Percentiles rank a stretch among this genome's conserved stretches.
phyloP scores from a whole-genome alignment of 2,329 filamentous ascomycete species.

The Calonectria multiphialidica region DNA sequence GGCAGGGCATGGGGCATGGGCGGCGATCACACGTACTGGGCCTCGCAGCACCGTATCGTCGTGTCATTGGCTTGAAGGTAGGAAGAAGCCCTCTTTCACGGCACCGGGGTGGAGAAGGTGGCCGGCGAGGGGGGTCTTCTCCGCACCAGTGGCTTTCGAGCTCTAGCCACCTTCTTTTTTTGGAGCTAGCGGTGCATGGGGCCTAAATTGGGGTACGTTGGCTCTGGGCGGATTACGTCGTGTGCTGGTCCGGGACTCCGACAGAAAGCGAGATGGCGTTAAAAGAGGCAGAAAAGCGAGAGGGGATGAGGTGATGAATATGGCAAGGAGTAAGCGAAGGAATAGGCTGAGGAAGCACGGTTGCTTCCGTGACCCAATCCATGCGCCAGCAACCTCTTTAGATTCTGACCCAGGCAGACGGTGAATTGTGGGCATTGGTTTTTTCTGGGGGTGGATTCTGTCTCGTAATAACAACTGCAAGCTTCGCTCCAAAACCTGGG shows the following conservation, averaged over 20 bases:
- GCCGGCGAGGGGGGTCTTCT: constrained; percentile 7
- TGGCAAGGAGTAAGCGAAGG: neutral
- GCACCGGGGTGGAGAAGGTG: constrained; percentile 6
- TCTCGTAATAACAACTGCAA: constrained; percentile 23
- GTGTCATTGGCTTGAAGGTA: constrained; percentile 2
- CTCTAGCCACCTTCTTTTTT: constrained; percentile 20
- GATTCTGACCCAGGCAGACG: neutral
- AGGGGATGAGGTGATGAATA: neutral
- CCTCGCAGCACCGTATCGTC: neutral
- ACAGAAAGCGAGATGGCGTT: constrained; percentile 1
- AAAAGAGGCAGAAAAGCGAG: neutral
- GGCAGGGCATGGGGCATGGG: constrained; percentile 7
- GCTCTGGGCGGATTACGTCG: constrained; percentile 4
- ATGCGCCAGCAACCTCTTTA: neutral
- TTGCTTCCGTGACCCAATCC: neutral
- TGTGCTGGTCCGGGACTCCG: neutral
- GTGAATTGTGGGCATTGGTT: neutral
- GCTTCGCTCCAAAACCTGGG: constrained; percentile 20
- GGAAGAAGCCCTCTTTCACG: neutral
- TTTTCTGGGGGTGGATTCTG: constrained; percentile 28
- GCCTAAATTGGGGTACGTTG: constrained; percentile 13
- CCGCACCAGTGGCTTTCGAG: constrained; percentile 13
- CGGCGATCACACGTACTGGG: constrained; percentile 21
- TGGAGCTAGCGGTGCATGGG: constrained; percentile 9
- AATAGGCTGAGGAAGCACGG: neutral